Base-by-base conservation (phyloP, 305 asterid species). In the Fraxinus velutina region DNA sequence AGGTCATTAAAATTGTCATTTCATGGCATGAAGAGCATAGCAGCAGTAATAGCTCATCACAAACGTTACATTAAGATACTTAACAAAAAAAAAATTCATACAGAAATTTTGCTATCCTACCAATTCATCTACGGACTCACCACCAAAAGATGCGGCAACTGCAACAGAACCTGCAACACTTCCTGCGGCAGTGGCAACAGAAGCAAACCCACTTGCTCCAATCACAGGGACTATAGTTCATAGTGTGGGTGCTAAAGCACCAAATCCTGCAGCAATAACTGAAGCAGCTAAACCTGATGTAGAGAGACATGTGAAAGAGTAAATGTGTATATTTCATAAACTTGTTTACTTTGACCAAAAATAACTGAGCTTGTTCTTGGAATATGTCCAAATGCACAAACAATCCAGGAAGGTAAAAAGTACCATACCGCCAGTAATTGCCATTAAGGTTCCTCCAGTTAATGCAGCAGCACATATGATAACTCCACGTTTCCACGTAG, bases 61-160 rank as follows among this genome's bases (percentile, higher is more conserved):
- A 62, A 73, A 42, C 27, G 12, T 42, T 44, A 75, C 75, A 29
- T 10, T 24, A 24, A 68, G 17, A 29, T 68, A 64, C 80, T 33
- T 39, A 34, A 34, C 34, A 2, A n/a, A 73, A 10, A 85, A 85
- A 77, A 52, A 80, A 64, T 66, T 50, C 73, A 81, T 29, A 19
- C 34, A 79, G 73, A 39, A 21, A 10, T 33, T 57, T 55, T 73
- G 42, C 72, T 39, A 70, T 42, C 52, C 84, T 30, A 74, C 10
- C 82, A 78, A 76, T 77, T 80, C 70, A 78, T 83, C 50, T 76
- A 71, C 78, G 70, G 47, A 87, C 88, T 80, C 79, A 94, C 99
- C 98, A 70, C 99, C 99, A 85, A 96, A 92, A 47, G 99, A 96
- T 82, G 98, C 98, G 17, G 97, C 99, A 80, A 96, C 98, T 76